phyloP scores from a whole-genome alignment of 176 grass and related monocot genomes.

The bread wheat (Triticum aestivum) region DNA sequence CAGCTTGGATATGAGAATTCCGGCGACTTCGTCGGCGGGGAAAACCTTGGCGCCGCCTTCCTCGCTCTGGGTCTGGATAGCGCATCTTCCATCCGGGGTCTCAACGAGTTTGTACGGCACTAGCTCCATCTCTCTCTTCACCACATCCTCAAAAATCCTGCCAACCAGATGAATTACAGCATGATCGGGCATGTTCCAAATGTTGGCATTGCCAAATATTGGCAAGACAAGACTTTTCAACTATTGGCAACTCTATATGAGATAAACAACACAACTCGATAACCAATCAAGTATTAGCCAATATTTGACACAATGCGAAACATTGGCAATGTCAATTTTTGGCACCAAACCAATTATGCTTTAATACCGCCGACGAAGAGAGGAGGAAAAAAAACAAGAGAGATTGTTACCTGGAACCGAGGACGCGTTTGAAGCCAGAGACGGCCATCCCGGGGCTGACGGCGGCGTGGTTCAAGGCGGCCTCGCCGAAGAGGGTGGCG shows the following conservation, averaged over 20 bases:
- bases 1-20: not conserved
- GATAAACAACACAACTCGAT: too few relatives aligned
- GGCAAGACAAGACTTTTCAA: too few relatives aligned
- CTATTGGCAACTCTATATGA: too few relatives aligned
- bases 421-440: not conserved
- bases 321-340: too few relatives aligned
- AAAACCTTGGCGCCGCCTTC: not conserved
- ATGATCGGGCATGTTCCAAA: too few relatives aligned
- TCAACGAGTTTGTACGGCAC: not conserved
- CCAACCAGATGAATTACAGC: not conserved
- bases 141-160: not conserved
- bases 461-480: not conserved
- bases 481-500: not conserved
- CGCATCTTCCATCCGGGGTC: not conserved
- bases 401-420: not conserved
- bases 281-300: too few relatives aligned
- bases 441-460: not conserved
- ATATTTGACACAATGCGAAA: too few relatives aligned
- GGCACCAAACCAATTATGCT: too few relatives aligned
- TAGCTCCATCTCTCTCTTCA: not conserved
- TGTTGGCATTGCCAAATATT: too few relatives aligned
- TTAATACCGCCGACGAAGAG: too few relatives aligned
- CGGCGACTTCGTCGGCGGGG: not conserved
- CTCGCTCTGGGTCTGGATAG: not conserved
- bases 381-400: too few relatives aligned